Evolutionary conservation across 2,329 filamentous ascomycete genomes (phyloP), one percentile per base, ranked within the genome.

Genomic region (Microcyclospora pomicola): DNA sequence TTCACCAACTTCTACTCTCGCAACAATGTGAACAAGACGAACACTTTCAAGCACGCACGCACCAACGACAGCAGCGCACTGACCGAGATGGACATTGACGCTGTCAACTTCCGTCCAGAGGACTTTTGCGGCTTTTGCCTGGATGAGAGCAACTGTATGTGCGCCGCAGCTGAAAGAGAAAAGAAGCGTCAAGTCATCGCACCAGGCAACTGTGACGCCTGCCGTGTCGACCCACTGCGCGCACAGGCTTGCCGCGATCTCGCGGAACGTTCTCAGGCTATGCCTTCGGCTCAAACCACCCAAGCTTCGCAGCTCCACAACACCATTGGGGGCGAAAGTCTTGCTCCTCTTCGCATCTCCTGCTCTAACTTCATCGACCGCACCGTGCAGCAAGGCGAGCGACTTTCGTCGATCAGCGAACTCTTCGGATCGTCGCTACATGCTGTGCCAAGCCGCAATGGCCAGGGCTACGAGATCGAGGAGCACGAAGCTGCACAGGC

Each of bases 191-290:
- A 24, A 24, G 19, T 24, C 19, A 24, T 24, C 9, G 38, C 42
- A 7, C 50, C 53, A 12, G 53, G 53, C n/a, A 48, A 42, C 35
- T 56, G 53, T 39, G 50, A 49, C 27, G 43, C 40, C 31, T 56
- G 53, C 33, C 47, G 37, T 7, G 31, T 33, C 13, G 52, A 56
- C 30, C 52, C 52, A 14, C 42, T 31, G 9, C 46, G 50, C 27
- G 52, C 50, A 13, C 42, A 45, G 30, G 48, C 47, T 7, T 55
- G 53, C 37, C 39, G 45, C 15, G 39, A 39, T 7, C 34, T 42
- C 15, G 39, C 36, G 27, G 24, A n/a, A 28, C 19, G 19, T 27
- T 31, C 41, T 9, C 29, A 27, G 10, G 15, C 36, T 24, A 12
- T 11, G 9, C 19, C 37, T n/a, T 34, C 39, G 4, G 33, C 35